phyloP scores from a whole-genome alignment of 164 flowering plant genomes.

The Annona squamosa region DNA sequence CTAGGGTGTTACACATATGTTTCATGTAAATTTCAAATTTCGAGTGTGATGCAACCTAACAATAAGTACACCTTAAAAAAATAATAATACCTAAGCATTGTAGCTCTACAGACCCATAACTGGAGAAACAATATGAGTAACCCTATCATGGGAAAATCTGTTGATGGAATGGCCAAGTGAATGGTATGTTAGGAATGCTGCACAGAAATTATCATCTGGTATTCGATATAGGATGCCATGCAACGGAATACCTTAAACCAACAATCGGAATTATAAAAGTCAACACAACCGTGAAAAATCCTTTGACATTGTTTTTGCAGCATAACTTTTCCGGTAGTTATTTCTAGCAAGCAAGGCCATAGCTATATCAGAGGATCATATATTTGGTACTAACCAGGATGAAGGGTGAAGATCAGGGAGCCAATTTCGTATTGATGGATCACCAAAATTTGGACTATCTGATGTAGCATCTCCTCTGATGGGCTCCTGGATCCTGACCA shows the following conservation, averaged over 20 bases:
- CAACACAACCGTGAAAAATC: background rate
- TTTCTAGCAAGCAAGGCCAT: background rate
- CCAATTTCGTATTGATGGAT: constrained; percentile 37
- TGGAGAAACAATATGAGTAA: constrained; percentile 40
- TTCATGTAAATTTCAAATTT: background rate
- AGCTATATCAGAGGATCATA: background rate
- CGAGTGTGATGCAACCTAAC: background rate
- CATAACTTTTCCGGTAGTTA: too few species aligned
- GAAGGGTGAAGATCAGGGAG: constrained; percentile 54
- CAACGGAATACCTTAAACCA: constrained; percentile 69
- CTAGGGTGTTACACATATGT: too few species aligned
- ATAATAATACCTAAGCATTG: constrained; percentile 57
- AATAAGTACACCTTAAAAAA: background rate
- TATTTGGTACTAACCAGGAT: constrained; percentile 52
- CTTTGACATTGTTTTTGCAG: background rate
- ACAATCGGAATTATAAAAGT: background rate
- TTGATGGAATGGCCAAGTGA: constrained; percentile 55
- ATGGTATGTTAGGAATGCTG: constrained; percentile 78
- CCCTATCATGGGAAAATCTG: constrained; percentile 19
- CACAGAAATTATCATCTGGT: constrained; percentile 59
- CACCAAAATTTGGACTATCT: constrained; percentile 36
- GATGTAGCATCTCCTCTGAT: constrained; percentile 26
- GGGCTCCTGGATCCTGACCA: constrained; percentile 54
- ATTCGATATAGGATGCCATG: constrained; percentile 89
- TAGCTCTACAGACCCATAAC: constrained; percentile 69